These are phyloP conservation scores for Mycena leptocephala DNA, from an alignment of 768 basidiomycete genomes.

Conservation along the genomic window DNA sequence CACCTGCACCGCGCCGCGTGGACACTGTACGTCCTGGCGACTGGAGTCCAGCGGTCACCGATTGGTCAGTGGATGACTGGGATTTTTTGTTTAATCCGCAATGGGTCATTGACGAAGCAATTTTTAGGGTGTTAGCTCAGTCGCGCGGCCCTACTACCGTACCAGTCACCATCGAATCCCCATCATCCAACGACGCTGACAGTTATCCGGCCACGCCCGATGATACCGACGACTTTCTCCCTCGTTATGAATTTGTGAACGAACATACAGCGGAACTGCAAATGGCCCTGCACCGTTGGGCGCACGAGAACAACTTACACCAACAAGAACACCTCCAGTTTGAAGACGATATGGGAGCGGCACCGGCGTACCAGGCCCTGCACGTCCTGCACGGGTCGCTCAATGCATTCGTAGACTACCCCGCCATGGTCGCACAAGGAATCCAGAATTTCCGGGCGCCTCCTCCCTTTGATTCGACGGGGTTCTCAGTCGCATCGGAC, in stretches of 20 bases:
- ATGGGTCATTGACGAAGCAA: neutral
- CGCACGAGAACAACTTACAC: neutral
- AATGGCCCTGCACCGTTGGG: neutral
- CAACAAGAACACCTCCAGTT: neutral
- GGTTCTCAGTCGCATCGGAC: too few relatives aligned
- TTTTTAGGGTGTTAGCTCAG: neutral
- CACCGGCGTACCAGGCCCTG: neutral
- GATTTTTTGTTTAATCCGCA: neutral
- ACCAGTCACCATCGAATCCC: too few relatives aligned
- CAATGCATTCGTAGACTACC: neutral
- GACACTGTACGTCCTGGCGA: neutral
- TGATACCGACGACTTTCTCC: too few relatives aligned
- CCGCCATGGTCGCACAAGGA: neutral
- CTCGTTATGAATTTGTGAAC: too few relatives aligned
- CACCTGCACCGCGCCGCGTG: neutral
- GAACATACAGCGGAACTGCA: neutral
- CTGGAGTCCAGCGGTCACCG: neutral
- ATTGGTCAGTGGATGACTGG: neutral
- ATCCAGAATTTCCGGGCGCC: too few relatives aligned
- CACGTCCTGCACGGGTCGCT: neutral
- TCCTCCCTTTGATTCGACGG: too few relatives aligned
- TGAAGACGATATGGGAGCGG: neutral
- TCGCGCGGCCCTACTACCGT: too few relatives aligned
- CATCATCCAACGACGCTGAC: too few relatives aligned
- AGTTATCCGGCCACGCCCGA: too few relatives aligned